Conservation (phyloP, 495 filamentous ascomycete genomes). For the Paragyromitra xinjiangensis region DNA sequence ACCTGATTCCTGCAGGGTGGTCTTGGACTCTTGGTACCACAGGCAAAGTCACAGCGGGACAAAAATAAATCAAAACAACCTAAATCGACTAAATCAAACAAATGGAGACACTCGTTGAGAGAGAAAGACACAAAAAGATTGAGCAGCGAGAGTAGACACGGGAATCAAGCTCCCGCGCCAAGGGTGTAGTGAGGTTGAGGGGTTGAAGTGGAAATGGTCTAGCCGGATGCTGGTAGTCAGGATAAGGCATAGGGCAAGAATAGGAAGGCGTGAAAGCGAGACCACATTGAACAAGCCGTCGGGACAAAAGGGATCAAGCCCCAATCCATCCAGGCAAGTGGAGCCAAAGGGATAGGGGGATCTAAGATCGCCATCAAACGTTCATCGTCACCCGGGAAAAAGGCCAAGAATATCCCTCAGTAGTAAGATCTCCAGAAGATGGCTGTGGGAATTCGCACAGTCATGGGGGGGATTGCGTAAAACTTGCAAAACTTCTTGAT, state of each 20-base stretch:
- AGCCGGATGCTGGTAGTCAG: conserved; percentile 9
- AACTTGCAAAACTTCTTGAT: neutral
- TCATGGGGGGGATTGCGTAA: neutral
- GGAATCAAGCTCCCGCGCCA: conserved; percentile 24
- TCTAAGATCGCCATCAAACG: conserved; percentile 37
- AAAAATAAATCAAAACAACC: conserved; percentile 36
- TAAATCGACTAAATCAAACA: conserved; percentile 12
- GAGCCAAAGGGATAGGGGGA: conserved; percentile 23
- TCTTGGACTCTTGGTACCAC: conserved; percentile 21
- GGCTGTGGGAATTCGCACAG: conserved; percentile 7
- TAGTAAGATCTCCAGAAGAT: conserved; percentile 18
- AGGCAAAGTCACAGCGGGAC: conserved; percentile 7
- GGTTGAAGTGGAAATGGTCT: conserved; percentile 27
- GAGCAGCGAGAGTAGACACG: conserved; percentile 38
- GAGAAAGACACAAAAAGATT: neutral
- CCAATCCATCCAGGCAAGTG: conserved; percentile 24
- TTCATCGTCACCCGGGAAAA: conserved; percentile 29
- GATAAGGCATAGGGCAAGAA: conserved; percentile 16
- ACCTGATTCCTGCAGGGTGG: conserved; percentile 21
- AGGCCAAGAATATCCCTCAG: conserved; percentile 42
- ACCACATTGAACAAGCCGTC: conserved; percentile 31
- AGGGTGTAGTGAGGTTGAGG: conserved; percentile 17
- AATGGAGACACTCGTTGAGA: conserved; percentile 9
- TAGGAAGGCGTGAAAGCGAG: conserved; percentile 20
- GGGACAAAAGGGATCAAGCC: conserved; percentile 30